Conservation (phyloP, 441 rosid genomes). For the Populus hybrid region DNA sequence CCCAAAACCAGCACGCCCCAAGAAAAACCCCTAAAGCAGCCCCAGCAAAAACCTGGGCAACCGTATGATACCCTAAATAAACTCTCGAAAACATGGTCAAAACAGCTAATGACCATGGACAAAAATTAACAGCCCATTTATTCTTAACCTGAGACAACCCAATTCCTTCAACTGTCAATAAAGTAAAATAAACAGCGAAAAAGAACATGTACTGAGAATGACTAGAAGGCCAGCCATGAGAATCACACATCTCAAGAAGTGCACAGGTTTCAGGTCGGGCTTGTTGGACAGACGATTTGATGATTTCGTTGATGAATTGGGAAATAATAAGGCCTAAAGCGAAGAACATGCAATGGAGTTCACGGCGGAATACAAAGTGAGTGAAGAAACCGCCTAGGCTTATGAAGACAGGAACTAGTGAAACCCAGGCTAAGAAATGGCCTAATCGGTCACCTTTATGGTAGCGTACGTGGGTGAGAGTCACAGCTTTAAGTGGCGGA, state of each 20-base stretch:
- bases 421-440: slow-evolving; percentile 88
- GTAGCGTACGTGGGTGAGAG: slow-evolving; percentile 83
- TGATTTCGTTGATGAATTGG: slow-evolving; percentile 68
- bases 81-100: slow-evolving; percentile 89
- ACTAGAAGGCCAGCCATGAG: slow-evolving; percentile 98
- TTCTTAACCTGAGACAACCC: slow-evolving; percentile 50
- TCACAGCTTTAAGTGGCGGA: slow-evolving; percentile 65
- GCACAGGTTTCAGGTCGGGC: slow-evolving; percentile 84
- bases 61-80: slow-evolving; percentile 83
- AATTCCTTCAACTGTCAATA: slow-evolving; percentile 54
- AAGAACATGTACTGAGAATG: slow-evolving; percentile 92
- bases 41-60: slow-evolving; percentile 82
- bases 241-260: slow-evolving; percentile 85
- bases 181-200: slow-evolving; percentile 59
- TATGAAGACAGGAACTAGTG: slow-evolving; percentile 83
- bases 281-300: slow-evolving; percentile 69
- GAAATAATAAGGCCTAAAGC: slow-evolving; percentile 73
- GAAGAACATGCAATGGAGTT: slow-evolving; percentile 84
- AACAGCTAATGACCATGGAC: slow-evolving; percentile 64
- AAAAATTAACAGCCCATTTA: slow-evolving; percentile 36
- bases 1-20: slow-evolving; percentile 76
- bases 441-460: slow-evolving; percentile 70
- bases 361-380: slow-evolving; percentile 89
- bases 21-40: slow-evolving; percentile 60
- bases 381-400: slow-evolving; percentile 84